phyloP scores from a whole-genome alignment of 768 basidiomycete species.

The Suillus americanus region DNA sequence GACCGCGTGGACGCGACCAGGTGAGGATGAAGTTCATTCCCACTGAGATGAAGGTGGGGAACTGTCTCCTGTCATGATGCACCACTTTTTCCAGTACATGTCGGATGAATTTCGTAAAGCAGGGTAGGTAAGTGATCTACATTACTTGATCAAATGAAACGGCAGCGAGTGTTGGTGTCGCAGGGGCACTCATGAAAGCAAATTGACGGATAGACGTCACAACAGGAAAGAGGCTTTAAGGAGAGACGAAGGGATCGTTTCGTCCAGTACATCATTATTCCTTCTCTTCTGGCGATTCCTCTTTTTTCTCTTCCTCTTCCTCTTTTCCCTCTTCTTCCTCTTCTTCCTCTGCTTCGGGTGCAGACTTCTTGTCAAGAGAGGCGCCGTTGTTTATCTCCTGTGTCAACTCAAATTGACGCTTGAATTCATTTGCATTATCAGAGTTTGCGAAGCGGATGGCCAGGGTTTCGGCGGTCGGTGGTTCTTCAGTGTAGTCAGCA shows the following conservation, averaged over 20 bases:
- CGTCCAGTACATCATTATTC: conserved; percentile 11
- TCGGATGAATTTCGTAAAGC: conserved; percentile 24
- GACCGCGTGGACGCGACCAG: not conserved
- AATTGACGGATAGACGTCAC: conserved; percentile 4
- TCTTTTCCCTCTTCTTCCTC: conserved; percentile 28
- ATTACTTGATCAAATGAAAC: conserved; percentile 22
- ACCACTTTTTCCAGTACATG: not conserved
- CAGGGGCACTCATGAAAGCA: conserved; percentile 1
- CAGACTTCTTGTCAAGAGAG: conserved; percentile 21
- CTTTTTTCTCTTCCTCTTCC: conserved; percentile 24
- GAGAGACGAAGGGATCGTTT: conserved; percentile 5
- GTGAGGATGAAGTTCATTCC: not conserved
- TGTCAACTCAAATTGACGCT: conserved; percentile 83
- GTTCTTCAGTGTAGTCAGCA: conserved; percentile 91
- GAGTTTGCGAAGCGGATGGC: conserved; percentile 98
- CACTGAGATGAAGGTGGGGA: conserved; percentile 1
- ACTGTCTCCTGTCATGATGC: not conserved
- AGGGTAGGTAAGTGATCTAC: conserved; percentile 33
- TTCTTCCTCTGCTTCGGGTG: conserved; percentile 19
- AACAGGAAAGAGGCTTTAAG: conserved; percentile 10
- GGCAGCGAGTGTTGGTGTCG: conserved; percentile 10
- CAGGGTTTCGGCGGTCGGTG: conserved; percentile 90
- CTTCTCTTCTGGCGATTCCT: conserved; percentile 36
- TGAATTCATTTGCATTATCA: conserved; percentile 90
- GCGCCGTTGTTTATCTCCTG: conserved; percentile 60